Evolutionary conservation across 192 early-diverging fungal species (phyloP).

Genomic region (Backusella macrospora): DNA sequence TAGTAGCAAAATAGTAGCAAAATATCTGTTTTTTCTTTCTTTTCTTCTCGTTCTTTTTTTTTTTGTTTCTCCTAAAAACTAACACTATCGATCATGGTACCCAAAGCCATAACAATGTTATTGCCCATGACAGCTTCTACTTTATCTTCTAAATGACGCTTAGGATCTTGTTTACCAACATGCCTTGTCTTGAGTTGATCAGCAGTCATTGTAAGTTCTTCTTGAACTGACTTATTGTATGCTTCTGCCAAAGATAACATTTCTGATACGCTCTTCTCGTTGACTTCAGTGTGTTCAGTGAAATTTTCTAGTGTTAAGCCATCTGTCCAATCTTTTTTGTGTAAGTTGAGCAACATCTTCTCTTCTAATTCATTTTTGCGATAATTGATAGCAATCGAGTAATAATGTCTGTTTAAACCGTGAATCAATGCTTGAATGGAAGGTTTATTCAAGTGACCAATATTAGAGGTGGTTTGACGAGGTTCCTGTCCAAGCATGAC

Average conservation of each 20-base stretch:
- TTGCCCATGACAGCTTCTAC: conserved; percentile 91
- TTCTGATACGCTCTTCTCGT: conserved; percentile 82
- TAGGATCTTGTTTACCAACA: conserved; percentile 99
- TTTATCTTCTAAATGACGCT: conserved; percentile 94
- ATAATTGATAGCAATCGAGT: conserved; percentile 99
- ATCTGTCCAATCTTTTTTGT: conserved; percentile 99
- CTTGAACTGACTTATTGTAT: conserved; percentile 98
- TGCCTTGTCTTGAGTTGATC: conserved; percentile 98
- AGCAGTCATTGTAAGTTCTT: conserved; percentile 90
- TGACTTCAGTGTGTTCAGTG: conserved; percentile 76
- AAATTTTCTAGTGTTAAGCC: conserved; percentile 89
- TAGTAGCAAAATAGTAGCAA: background rate
- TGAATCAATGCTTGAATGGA: conserved; percentile 97
- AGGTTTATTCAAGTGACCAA: conserved; percentile 97
- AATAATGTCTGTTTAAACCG: conserved; percentile 98
- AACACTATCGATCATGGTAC: conserved; percentile 84
- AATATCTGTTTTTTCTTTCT: background rate
- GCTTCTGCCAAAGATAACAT: conserved; percentile 90
- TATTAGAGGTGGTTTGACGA: conserved; percentile 97
- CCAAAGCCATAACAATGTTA: conserved; percentile 96
- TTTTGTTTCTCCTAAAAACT: conserved; percentile 49
- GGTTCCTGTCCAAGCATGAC: conserved; percentile 89
- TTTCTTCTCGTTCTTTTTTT: background rate
- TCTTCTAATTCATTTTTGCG: conserved; percentile 99
- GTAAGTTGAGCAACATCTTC: conserved; percentile 98